A percentile compares a stretch with the other conserved stretches of the same genome.
These are phyloP conservation scores for Penicillium sp. DNA, from an alignment of 2,329 filamentous ascomycete species.

Conservation along the genomic window DNA sequence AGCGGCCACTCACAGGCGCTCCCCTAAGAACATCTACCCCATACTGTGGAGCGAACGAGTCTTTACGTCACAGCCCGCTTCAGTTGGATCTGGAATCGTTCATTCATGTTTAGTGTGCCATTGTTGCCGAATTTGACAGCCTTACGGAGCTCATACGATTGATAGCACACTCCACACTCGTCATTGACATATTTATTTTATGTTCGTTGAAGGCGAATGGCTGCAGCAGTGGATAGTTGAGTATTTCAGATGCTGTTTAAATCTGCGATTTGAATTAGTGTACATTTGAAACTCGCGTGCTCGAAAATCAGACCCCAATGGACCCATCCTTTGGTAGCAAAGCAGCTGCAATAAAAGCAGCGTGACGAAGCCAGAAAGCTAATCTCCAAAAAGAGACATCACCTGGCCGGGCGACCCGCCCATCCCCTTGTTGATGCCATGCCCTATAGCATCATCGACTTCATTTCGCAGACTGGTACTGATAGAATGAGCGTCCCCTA, in stretches of 20 bases:
- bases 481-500: constrained; percentile 5
- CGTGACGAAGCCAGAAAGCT: constrained; percentile 12
- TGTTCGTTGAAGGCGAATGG: background rate
- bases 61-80: constrained; percentile 21
- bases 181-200: background rate
- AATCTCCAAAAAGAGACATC: constrained; percentile 11
- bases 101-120: background rate
- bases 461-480: background rate
- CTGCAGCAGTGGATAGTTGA: background rate
- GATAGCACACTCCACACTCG: background rate
- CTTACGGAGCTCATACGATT: constrained; percentile 1
- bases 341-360: background rate
- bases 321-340: background rate
- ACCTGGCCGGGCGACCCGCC: constrained; percentile 15
- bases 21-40: background rate
- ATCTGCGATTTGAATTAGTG: background rate
- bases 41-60: constrained; percentile 7
- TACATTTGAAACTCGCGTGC: background rate
- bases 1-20: constrained; percentile 1
- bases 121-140: constrained; percentile 4
- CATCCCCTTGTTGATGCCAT: background rate
- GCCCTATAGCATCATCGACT: constrained; percentile 25
- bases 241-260: background rate
- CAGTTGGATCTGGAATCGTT: background rate
- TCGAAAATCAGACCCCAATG: too few relatives aligned